phyloP scores from a whole-genome alignment of 2,329 filamentous ascomycete species.

The Dichotomopilus funicola region DNA sequence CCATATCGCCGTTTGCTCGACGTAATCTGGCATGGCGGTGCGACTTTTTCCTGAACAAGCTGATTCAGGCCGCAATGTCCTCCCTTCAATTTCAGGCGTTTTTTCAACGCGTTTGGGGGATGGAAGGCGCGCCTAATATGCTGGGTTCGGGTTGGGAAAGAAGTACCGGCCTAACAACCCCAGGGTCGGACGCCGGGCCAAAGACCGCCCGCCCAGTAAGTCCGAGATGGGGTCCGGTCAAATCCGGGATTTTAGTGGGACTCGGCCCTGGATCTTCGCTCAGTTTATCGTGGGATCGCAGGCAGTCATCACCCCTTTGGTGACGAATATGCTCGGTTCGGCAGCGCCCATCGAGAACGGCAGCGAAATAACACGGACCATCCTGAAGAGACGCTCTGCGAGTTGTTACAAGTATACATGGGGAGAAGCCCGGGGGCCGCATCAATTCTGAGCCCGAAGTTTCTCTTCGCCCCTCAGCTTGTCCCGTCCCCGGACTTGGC shows the following conservation, averaged over 20 bases:
- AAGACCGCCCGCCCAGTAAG: slow-evolving; percentile 22
- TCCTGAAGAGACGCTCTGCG: no score
- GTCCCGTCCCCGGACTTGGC: slow-evolving; percentile 11
- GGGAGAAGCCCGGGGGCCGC: slow-evolving; percentile 12
- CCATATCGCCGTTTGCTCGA: no score
- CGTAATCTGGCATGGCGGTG: no score
- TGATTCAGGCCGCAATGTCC: no score
- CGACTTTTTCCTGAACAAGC: no score
- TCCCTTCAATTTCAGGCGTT: slow-evolving; percentile 2
- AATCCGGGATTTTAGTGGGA: slow-evolving; percentile 8
- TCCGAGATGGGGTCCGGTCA: slow-evolving; percentile 15
- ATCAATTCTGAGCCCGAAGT: slow-evolving; percentile 5
- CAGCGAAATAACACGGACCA: no score
- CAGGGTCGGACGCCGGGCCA: slow-evolving; percentile 24
- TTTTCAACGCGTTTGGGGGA: background rate
- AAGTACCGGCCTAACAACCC: slow-evolving; percentile 15
- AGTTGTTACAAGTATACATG: slow-evolving; percentile 8
- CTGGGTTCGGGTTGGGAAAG: no score
- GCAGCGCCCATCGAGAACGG: background rate
- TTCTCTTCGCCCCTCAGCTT: slow-evolving; percentile 4
- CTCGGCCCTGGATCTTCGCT: background rate
- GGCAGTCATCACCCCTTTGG: slow-evolving; percentile 4
- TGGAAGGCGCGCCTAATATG: background rate
- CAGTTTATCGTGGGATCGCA: background rate
- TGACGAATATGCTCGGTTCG: slow-evolving; percentile 13